Conservation (phyloP, 495 filamentous ascomycete genomes). For the Podospora bellae-mahoneyi region DNA sequence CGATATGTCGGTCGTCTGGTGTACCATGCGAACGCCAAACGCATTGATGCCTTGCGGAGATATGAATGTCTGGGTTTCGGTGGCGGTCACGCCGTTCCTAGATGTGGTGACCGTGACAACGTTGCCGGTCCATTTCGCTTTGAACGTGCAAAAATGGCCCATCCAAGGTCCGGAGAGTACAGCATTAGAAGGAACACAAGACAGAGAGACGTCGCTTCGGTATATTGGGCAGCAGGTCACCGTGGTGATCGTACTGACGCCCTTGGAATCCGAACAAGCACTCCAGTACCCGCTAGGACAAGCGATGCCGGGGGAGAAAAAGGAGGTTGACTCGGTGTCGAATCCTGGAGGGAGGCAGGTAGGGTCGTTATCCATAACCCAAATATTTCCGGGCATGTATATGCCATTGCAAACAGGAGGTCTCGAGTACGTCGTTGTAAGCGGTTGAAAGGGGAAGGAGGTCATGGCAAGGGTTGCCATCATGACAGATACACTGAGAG, state of each 20-base stretch:
- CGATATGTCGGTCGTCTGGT: slow-evolving; percentile 23
- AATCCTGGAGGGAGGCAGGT: slow-evolving; percentile 27
- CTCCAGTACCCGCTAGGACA: slow-evolving; percentile 30
- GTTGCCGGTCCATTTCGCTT: slow-evolving; percentile 13
- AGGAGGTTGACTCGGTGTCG: slow-evolving; percentile 16
- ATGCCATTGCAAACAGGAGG: slow-evolving; percentile 22
- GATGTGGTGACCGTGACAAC: slow-evolving; percentile 17
- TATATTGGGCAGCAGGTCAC: slow-evolving; percentile 29
- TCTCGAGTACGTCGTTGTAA: slow-evolving; percentile 28
- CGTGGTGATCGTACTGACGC: slow-evolving; percentile 26
- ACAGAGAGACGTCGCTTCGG: slow-evolving; percentile 14
- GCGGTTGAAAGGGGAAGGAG: slow-evolving; percentile 10
- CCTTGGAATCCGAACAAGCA: slow-evolving; percentile 22
- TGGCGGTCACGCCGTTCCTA: slow-evolving; percentile 14
- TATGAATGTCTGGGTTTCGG: background rate
- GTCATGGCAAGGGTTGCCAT: background rate
- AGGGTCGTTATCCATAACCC: slow-evolving; percentile 21
- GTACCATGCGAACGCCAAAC: slow-evolving; percentile 29
- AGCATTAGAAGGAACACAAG: slow-evolving; percentile 19
- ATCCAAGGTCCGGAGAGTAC: slow-evolving; percentile 16
- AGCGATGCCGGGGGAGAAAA: slow-evolving; percentile 29
- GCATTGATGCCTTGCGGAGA: slow-evolving; percentile 22
- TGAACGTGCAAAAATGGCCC: slow-evolving; percentile 26
- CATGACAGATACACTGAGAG: background rate
- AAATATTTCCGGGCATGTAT: slow-evolving; percentile 11